Percentiles rank a stretch among this genome's conserved stretches.
phyloP scores from a whole-genome alignment of 768 basidiomycete genomes.

The Dioszegia aurantiaca region DNA sequence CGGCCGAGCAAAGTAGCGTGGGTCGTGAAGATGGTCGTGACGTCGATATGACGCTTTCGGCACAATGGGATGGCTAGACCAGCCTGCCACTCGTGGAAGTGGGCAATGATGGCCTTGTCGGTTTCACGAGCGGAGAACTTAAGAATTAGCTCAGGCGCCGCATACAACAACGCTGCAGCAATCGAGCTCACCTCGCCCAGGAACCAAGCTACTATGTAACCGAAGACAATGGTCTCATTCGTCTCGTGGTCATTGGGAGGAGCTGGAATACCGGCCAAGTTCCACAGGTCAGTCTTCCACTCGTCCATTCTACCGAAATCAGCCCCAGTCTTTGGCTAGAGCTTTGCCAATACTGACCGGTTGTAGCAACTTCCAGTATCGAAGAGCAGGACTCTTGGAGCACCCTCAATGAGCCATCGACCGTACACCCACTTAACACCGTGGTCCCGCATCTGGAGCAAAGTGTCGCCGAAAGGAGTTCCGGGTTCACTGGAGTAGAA shows the following conservation, averaged over 20 bases:
- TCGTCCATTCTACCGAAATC: constrained; percentile 66
- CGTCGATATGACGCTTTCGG: constrained; percentile 93
- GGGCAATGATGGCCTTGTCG: constrained; percentile 82
- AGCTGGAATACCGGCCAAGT: constrained; percentile 92
- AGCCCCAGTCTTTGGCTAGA: not conserved
- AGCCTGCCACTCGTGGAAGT: constrained; percentile 99
- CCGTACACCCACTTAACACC: constrained; percentile 95
- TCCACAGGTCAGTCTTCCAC: constrained; percentile 99
- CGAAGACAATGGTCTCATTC: constrained; percentile 96
- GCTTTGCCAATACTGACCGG: constrained; percentile 50
- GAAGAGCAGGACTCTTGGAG: constrained; percentile 89
- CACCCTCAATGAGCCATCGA: constrained; percentile 96
- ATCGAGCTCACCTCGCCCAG: constrained; percentile 76
- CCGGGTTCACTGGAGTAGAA: constrained; percentile 58
- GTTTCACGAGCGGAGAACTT: constrained; percentile 62
- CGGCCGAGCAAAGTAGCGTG: constrained; percentile 97
- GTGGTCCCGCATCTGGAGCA: constrained; percentile 78
- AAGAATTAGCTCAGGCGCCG: constrained; percentile 12
- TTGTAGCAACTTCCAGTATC: constrained; percentile 86
- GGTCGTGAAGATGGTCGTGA: constrained; percentile 97
- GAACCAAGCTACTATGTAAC: constrained; percentile 98
- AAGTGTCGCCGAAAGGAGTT: constrained; percentile 64
- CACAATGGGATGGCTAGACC: constrained; percentile 87
- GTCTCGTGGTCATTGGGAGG: constrained; percentile 97
- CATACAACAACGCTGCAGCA: not conserved